A percentile compares a stretch with the other conserved stretches of the same genome.
These are phyloP conservation scores for Exophiala sideris DNA, from an alignment of 2,329 filamentous ascomycete genomes.

Conservation along the genomic window DNA sequence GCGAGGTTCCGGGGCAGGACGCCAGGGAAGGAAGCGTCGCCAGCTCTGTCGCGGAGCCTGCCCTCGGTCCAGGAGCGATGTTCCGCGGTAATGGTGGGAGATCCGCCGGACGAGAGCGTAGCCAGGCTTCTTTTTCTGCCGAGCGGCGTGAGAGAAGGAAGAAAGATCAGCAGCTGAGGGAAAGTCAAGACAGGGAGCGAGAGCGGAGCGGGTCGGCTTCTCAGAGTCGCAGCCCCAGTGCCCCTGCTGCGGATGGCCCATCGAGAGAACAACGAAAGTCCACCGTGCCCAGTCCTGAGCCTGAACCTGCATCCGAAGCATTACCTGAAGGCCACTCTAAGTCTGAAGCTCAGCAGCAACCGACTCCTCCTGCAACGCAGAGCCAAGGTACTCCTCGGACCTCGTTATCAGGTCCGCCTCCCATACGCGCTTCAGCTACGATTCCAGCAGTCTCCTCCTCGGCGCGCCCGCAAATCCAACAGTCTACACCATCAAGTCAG, in stretches of 20 bases:
- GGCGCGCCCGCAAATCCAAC: background rate
- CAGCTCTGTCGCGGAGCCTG: slow-evolving; percentile 5
- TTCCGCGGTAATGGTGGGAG: slow-evolving; percentile 17
- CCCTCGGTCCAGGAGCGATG: background rate
- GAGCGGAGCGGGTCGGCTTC: slow-evolving; percentile 5
- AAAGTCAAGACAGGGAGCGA: background rate
- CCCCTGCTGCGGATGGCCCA: background rate
- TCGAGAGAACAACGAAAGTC: background rate
- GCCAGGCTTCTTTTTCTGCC: slow-evolving; percentile 2
- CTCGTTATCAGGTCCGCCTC: background rate
- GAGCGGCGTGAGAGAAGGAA: slow-evolving; percentile 12
- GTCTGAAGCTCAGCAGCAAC: background rate
- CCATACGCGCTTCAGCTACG: background rate
- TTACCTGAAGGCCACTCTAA: background rate
- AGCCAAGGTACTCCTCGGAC: background rate
- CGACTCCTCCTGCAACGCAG: slow-evolving; percentile 3
- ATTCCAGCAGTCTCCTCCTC: background rate
- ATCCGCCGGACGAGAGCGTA: background rate
- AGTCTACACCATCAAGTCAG: background rate
- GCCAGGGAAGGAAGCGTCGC: slow-evolving; percentile 16
- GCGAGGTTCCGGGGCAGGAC: slow-evolving; percentile 3
- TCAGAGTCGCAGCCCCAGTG: slow-evolving; percentile 10
- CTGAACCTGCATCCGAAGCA: background rate
- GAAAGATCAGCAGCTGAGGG: background rate
- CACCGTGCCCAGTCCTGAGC: slow-evolving; percentile 5